Evolutionary conservation across 805 yeast species (phyloP).

Genomic region (Saccharomycopsis selenospora): DNA sequence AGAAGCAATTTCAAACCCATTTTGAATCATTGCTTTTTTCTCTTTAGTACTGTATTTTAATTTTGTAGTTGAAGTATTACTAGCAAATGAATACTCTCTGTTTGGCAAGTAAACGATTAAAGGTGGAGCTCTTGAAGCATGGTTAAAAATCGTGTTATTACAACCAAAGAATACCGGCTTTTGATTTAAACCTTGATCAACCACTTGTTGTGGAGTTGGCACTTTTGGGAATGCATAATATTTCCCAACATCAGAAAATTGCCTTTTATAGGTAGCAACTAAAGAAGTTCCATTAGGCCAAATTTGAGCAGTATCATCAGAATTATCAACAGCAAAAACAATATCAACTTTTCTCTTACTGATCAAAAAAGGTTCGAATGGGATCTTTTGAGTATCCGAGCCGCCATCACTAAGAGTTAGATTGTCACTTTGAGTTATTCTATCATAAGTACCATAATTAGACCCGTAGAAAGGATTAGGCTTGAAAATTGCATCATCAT

Average conservation of each 20-base stretch:
- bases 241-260: constrained; percentile 44
- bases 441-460: constrained; percentile 25
- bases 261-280: constrained; percentile 49
- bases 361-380: constrained; percentile 57
- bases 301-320: constrained; percentile 46
- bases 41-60: constrained; percentile 52
- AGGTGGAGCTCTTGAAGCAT: constrained; percentile 54
- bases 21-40: constrained; percentile 50
- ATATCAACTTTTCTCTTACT: constrained; percentile 55
- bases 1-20: constrained; percentile 66
- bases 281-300: constrained; percentile 71
- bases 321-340: constrained; percentile 57
- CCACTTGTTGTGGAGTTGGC: constrained; percentile 60
- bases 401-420: constrained; percentile 70
- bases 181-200: constrained; percentile 51
- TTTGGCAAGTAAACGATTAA: constrained; percentile 69
- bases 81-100: constrained; percentile 50
- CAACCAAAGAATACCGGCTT: constrained; percentile 83
- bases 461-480: constrained; percentile 54
- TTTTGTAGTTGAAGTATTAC: constrained; percentile 66
- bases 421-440: constrained; percentile 28
- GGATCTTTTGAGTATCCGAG: constrained; percentile 68
- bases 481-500: constrained; percentile 47
- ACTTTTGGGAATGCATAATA: constrained; percentile 63
- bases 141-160: constrained; percentile 54